phyloP scores from a whole-genome alignment of 768 basidiomycete genomes.

The Rhodotorula paludigena region DNA sequence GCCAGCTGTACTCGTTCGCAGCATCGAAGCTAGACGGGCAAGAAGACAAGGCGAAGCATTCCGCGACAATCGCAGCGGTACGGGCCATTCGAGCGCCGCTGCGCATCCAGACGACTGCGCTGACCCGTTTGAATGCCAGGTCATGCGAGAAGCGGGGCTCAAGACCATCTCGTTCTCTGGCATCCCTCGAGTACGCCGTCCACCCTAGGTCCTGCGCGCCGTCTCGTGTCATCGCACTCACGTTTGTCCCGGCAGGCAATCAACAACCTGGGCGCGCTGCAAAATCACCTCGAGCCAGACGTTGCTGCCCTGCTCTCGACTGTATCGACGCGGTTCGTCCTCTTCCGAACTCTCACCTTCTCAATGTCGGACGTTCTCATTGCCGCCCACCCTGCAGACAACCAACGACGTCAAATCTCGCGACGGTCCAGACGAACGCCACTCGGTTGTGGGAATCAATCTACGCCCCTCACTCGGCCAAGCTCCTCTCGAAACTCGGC shows the following conservation, averaged over 20 bases:
- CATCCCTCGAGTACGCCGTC: conserved; percentile 38
- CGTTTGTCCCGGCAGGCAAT: too few relatives aligned
- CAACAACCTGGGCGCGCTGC: conserved; percentile 47
- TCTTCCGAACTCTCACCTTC: neutral
- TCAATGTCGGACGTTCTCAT: too few relatives aligned
- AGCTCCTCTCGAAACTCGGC: conserved; percentile 47
- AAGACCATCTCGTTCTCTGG: conserved; percentile 49
- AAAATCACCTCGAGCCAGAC: conserved; percentile 43
- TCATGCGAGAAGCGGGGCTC: conserved; percentile 48
- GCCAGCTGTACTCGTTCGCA: conserved; percentile 45
- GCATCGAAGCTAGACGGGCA: conserved; percentile 11
- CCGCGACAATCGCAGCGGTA: too few relatives aligned
- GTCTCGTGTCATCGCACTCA: too few relatives aligned
- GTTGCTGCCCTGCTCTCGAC: conserved; percentile 42
- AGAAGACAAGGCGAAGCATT: conserved; percentile 9
- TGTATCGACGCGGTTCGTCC: conserved; percentile 42
- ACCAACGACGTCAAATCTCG: conserved; percentile 5
- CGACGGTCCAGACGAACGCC: conserved; percentile 29
- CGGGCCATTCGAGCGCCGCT: too few relatives aligned
- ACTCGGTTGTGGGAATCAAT: conserved; percentile 47
- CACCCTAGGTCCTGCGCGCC: too few relatives aligned
- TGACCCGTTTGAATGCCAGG: too few relatives aligned
- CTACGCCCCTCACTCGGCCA: conserved; percentile 46
- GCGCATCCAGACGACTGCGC: too few relatives aligned
- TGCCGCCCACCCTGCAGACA: too few relatives aligned